Evolutionary conservation across 2,329 filamentous ascomycete species (phyloP).

Genomic region (Aspergillus texensis): DNA sequence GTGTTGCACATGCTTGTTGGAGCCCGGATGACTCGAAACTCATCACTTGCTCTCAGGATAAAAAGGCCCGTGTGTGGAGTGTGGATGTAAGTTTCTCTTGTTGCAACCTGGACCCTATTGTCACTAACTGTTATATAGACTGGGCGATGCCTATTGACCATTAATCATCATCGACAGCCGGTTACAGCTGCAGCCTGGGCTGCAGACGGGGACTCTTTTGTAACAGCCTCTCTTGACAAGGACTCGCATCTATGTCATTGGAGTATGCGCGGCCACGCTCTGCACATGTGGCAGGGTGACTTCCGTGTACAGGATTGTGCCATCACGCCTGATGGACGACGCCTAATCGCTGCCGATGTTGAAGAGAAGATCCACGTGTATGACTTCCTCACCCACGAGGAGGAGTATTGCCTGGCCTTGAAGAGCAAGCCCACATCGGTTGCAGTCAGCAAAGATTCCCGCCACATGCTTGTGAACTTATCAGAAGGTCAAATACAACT

Average conservation of each 20-base stretch:
- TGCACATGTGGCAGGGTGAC: constrained; percentile 68
- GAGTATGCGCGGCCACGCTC: constrained; percentile 63
- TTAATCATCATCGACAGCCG: constrained; percentile 76
- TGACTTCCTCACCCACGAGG: constrained; percentile 72
- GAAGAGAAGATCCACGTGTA: constrained; percentile 76
- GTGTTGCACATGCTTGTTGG: constrained; percentile 83
- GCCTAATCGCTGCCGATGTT: constrained; percentile 77
- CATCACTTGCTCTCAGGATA: constrained; percentile 79
- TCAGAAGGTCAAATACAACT: constrained; percentile 75
- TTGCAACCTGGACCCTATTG: neutral
- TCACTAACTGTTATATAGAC: constrained; percentile 50
- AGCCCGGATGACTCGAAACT: constrained; percentile 88
- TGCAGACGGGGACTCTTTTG: constrained; percentile 73
- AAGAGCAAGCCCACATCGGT: constrained; percentile 75
- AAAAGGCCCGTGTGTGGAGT: constrained; percentile 75
- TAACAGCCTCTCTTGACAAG: constrained; percentile 76
- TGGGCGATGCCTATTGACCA: constrained; percentile 63
- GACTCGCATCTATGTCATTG: constrained; percentile 70
- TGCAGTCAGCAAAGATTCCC: constrained; percentile 78
- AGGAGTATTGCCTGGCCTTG: constrained; percentile 73
- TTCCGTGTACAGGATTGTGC: constrained; percentile 82
- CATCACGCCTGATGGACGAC: constrained; percentile 77
- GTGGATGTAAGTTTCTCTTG: constrained; percentile 56
- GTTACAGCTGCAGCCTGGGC: constrained; percentile 92
- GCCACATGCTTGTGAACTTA: constrained; percentile 79